Evolutionary conservation across 2,329 filamentous ascomycete species (phyloP), one percentile per base, ranked within the genome.

Genomic region (Bimuria novae-zelandiae): DNA sequence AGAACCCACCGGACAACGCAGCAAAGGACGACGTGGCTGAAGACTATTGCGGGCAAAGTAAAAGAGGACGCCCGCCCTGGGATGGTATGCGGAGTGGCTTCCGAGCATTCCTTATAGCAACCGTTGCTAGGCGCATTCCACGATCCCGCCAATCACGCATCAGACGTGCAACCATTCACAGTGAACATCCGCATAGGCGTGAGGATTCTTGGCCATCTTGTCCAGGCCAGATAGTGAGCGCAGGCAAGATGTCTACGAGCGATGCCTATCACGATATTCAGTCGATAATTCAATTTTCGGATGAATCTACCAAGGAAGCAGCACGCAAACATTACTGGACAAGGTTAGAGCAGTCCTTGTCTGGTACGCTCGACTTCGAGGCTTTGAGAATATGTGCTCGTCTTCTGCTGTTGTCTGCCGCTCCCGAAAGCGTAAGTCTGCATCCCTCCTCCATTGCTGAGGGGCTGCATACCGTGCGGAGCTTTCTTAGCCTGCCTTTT

Each of bases 241-340:
- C 1, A 23, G 27, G 12, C 33, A 36, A 37, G 4, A 27, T 51
- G 37, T 21, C 44, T 37, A 19, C 51, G 12, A 40, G 40, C 44
- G 36, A 40, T 21, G 17, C 42, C 17, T 12, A 30, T 37, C 39
- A 25, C 14, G 45, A 54, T 3, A 57, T 62, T 46, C 60, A 65
- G 39, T 54, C 55, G 21, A 52, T 66, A 33, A 56, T 70, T 27
- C 48, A 54, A 30, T 61, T 67, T 37, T 52, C 67, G 19, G 63
- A 67, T 39, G 60, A 59, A 21, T 49, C 57, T 12, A 49, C 63
- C 17, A 62, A 52, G 37, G 43, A 49, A n/a, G 44, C 54, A 19
- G 65, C 63, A 0, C 69, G 68, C 29, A 56, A 67, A 19, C 55
- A 58, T 29, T 65, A 60, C 37, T 63, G 66, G 52, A 32, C 49